Conservation (phyloP, 2,329 filamentous ascomycete genomes). For the Magnaporthiopsis incrustans region DNA sequence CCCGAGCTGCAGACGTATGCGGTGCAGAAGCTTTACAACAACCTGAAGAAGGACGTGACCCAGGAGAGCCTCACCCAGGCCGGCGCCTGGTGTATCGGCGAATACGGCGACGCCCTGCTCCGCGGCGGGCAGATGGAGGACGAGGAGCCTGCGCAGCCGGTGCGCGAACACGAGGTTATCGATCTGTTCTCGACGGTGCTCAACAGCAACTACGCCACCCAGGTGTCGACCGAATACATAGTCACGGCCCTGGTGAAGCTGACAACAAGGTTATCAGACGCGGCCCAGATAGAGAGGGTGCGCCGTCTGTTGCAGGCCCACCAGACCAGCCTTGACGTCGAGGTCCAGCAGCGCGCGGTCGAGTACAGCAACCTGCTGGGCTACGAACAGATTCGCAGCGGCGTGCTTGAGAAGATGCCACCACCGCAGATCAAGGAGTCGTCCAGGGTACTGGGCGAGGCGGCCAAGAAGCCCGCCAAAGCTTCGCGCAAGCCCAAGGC, state of each 20-base stretch:
- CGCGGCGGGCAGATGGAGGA: slow-evolving; percentile 88
- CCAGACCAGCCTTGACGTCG: slow-evolving; percentile 83
- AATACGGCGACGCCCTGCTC: slow-evolving; percentile 88
- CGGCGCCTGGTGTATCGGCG: slow-evolving; percentile 94
- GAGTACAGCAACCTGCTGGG: slow-evolving; percentile 94
- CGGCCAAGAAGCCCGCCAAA: slow-evolving; percentile 55
- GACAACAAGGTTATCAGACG: slow-evolving; percentile 76
- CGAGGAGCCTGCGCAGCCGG: slow-evolving; percentile 72
- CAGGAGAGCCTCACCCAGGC: slow-evolving; percentile 92
- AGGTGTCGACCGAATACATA: slow-evolving; percentile 91
- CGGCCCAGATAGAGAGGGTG: slow-evolving; percentile 78
- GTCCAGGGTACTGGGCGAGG: slow-evolving; percentile 80
- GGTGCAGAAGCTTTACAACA: slow-evolving; percentile 86
- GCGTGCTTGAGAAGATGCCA: slow-evolving; percentile 96
- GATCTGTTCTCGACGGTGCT: slow-evolving; percentile 90
- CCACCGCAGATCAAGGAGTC: slow-evolving; percentile 95
- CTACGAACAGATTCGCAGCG: slow-evolving; percentile 77
- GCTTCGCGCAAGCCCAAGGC: slow-evolving; percentile 68
- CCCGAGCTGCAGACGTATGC: slow-evolving; percentile 94
- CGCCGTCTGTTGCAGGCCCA: slow-evolving; percentile 69
- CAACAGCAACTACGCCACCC: slow-evolving; percentile 88
- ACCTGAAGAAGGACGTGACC: slow-evolving; percentile 91
- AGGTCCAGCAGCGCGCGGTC: slow-evolving; percentile 91
- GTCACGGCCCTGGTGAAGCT: slow-evolving; percentile 92
- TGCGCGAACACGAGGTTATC: slow-evolving; percentile 83